Evolutionary conservation across 192 early-diverging fungal species (phyloP).

Genomic region (Umbelopsis vinacea): DNA sequence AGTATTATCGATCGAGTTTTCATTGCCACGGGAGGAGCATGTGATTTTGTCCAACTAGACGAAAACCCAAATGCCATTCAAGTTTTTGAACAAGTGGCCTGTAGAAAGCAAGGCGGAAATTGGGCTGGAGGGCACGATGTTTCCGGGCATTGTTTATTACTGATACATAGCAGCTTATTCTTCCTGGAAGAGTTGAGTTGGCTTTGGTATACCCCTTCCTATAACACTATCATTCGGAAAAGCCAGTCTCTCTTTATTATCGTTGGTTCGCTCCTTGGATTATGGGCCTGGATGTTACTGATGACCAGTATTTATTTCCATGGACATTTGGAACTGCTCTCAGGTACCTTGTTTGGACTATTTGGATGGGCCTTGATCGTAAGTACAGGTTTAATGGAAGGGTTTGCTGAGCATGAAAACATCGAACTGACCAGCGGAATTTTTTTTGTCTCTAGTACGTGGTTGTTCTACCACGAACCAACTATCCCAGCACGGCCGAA

Average conservation of each 20-base stretch:
- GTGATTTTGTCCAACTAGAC: slow-evolving; percentile 42
- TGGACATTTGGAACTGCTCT: slow-evolving; percentile 64
- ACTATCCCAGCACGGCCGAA: not conserved
- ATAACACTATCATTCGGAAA: slow-evolving; percentile 29
- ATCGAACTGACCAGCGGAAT: not conserved
- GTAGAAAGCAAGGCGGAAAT: slow-evolving; percentile 58
- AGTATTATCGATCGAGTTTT: slow-evolving; percentile 81
- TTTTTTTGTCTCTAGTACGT: slow-evolving; percentile 9
- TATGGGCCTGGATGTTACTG: slow-evolving; percentile 82
- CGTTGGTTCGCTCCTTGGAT: slow-evolving; percentile 48
- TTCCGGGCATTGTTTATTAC: slow-evolving; percentile 85
- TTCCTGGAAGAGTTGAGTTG: slow-evolving; percentile 68
- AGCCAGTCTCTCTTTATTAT: slow-evolving; percentile 9
- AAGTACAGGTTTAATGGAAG: slow-evolving; percentile 16
- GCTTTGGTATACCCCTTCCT: slow-evolving; percentile 32
- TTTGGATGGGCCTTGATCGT: slow-evolving; percentile 64
- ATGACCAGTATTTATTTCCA: slow-evolving; percentile 86
- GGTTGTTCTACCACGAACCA: slow-evolving; percentile 8
- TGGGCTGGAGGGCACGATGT: slow-evolving; percentile 87
- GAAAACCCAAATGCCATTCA: slow-evolving; percentile 23
- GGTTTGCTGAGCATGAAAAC: slow-evolving; percentile 2
- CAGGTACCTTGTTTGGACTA: slow-evolving; percentile 70
- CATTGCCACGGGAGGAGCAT: slow-evolving; percentile 70
- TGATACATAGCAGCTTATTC: slow-evolving; percentile 77
- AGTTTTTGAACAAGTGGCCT: slow-evolving; percentile 34